Evolutionary conservation across 2,329 filamentous ascomycete genomes (phyloP).

Genomic region (Xylariaceae sp.): DNA sequence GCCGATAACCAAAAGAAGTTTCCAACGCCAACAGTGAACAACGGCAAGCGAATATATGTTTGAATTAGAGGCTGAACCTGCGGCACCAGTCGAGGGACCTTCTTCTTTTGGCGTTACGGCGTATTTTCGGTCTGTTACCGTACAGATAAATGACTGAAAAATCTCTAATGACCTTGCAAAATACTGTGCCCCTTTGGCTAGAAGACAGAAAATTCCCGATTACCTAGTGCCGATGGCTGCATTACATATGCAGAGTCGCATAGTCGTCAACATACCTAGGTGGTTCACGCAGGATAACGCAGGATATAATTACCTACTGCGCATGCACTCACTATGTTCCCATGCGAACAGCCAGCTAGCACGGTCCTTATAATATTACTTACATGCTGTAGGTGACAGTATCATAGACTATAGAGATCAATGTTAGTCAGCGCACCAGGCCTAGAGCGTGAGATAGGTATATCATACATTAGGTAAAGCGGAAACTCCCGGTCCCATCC

Average conservation of each 20-base stretch:
- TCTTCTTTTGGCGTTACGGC: neutral
- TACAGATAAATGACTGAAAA: neutral
- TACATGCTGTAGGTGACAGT: no score
- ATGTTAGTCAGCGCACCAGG: neutral
- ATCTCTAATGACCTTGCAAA: no score
- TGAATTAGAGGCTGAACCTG: neutral
- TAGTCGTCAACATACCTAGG: neutral
- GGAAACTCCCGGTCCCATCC: neutral
- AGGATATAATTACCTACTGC: no score
- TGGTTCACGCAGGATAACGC: neutral
- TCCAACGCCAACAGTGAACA: neutral
- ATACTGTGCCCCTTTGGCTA: neutral
- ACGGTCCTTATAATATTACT: no score
- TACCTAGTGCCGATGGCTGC: neutral
- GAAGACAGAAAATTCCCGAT: neutral
- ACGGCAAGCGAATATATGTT: neutral
- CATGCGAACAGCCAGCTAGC: no score
- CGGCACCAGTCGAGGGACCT: neutral
- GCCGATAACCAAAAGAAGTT: neutral
- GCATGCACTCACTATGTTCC: no score
- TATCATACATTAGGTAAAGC: neutral
- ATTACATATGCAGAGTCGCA: neutral
- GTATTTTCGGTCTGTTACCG: neutral
- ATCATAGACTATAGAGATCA: no score
- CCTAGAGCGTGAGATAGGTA: neutral